Conservation (phyloP, 305 asterid species). For the Fraxinus nigra region DNA sequence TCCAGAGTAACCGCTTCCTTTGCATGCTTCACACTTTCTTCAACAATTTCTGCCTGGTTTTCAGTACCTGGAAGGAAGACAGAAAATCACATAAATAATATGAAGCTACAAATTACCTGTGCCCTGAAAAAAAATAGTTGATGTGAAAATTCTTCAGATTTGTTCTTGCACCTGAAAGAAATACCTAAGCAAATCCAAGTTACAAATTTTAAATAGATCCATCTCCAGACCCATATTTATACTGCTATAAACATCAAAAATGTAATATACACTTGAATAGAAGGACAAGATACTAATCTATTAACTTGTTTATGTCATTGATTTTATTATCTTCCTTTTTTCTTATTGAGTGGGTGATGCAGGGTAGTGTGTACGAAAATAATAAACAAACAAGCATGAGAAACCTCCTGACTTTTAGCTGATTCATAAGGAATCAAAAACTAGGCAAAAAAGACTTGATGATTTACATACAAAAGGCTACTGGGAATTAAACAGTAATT, state of each 20-base stretch:
- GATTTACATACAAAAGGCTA: background rate
- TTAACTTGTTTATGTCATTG: background rate
- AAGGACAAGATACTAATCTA: background rate
- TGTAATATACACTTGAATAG: background rate
- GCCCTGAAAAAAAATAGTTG: background rate
- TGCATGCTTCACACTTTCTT: slow-evolving; percentile 86
- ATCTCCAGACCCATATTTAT: background rate
- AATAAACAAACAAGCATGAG: background rate
- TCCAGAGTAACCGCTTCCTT: slow-evolving; percentile 81
- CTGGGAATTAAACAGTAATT: background rate
- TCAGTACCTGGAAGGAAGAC: slow-evolving; percentile 60
- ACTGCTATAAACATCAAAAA: background rate
- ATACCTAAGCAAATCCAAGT: background rate
- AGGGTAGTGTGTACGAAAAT: background rate
- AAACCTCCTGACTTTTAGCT: background rate
- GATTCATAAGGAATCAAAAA: background rate
- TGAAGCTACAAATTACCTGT: slow-evolving; percentile 8
- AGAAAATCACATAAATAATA: slow-evolving; percentile 24
- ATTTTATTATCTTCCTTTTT: background rate
- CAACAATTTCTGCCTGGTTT: slow-evolving; percentile 65
- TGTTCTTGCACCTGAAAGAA: background rate
- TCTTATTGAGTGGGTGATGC: background rate
- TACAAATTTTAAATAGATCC: background rate
- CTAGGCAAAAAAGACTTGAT: background rate
- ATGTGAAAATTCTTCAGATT: background rate